A percentile compares a stretch with the other conserved stretches of the same genome.
Evolutionary conservation across 352 stramenopile species (phyloP).

Genomic region (Elongisporangium anandrum): DNA sequence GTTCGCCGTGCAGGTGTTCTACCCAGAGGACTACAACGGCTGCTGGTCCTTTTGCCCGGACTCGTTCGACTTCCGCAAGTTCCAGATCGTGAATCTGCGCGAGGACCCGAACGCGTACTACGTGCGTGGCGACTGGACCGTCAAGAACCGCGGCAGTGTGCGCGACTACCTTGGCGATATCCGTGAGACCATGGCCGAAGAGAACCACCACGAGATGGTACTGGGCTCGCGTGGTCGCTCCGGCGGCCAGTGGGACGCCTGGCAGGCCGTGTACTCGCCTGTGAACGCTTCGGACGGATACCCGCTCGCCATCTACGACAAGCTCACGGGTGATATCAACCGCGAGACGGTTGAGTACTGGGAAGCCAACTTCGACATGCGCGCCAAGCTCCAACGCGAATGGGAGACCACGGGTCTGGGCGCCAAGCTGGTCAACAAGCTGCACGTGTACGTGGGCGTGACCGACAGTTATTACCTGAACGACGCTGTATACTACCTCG

Average conservation of each 20-base stretch:
- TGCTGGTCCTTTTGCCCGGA: slow-evolving; percentile 81
- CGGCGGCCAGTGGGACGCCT: slow-evolving; percentile 72
- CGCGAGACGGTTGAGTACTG: slow-evolving; percentile 53
- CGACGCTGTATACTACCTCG: slow-evolving; percentile 62
- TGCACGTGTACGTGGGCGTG: slow-evolving; percentile 71
- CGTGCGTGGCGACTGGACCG: slow-evolving; percentile 59
- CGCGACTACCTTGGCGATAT: slow-evolving; percentile 65
- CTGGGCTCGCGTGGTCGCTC: slow-evolving; percentile 57
- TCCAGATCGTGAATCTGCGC: slow-evolving; percentile 67
- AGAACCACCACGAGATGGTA: slow-evolving; percentile 72
- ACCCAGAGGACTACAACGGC: slow-evolving; percentile 74
- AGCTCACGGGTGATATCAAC: slow-evolving; percentile 62
- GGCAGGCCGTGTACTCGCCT: slow-evolving; percentile 68
- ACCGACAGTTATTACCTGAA: slow-evolving; percentile 79
- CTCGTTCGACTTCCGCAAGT: slow-evolving; percentile 71
- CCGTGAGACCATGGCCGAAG: slow-evolving; percentile 65
- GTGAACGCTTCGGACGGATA: slow-evolving; percentile 58
- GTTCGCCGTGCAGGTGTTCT: slow-evolving; percentile 67
- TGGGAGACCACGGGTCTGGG: slow-evolving; percentile 45
- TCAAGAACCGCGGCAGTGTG: slow-evolving; percentile 54
- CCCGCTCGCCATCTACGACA: slow-evolving; percentile 60
- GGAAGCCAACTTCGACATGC: slow-evolving; percentile 64
- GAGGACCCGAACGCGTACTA: slow-evolving; percentile 70
- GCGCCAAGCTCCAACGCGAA: slow-evolving; percentile 62
- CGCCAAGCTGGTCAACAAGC: slow-evolving; percentile 67